Conservation (phyloP, 768 basidiomycete species). For the Rhodotorula kratochvilovae region DNA sequence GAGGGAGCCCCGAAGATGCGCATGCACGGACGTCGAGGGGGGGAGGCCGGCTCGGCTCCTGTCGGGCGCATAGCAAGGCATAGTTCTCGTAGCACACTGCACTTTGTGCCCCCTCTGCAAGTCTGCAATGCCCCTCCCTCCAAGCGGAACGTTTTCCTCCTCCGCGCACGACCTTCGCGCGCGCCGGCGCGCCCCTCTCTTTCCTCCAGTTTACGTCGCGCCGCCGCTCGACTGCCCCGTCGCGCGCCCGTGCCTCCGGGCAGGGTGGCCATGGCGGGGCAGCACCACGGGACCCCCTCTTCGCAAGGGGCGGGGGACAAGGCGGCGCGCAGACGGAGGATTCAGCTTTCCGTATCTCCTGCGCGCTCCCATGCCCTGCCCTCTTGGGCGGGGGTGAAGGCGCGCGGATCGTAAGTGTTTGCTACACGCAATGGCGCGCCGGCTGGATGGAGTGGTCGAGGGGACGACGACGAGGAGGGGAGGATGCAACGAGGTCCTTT, state of each 20-base stretch:
- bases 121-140: no score
- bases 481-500: neutral
- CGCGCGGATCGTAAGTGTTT: neutral
- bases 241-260: no score
- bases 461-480: neutral
- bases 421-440: neutral
- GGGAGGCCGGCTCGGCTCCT: no score
- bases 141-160: neutral
- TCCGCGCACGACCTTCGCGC: neutral
- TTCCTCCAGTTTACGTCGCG: slow-evolving; percentile 9
- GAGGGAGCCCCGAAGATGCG: no score
- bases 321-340: neutral
- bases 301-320: neutral
- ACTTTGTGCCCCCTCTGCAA: no score
- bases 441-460: no score
- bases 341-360: neutral
- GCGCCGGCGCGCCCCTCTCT: neutral
- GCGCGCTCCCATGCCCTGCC: neutral
- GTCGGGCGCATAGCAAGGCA: no score
- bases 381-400: neutral
- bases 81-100: no score
- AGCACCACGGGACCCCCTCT: neutral
- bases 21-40: no score
- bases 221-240: neutral
- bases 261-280: no score